Percentiles rank a stretch among this genome's conserved stretches.
phyloP scores from a whole-genome alignment of 768 basidiomycete genomes.

The Chalciporus pseudorubinellus region DNA sequence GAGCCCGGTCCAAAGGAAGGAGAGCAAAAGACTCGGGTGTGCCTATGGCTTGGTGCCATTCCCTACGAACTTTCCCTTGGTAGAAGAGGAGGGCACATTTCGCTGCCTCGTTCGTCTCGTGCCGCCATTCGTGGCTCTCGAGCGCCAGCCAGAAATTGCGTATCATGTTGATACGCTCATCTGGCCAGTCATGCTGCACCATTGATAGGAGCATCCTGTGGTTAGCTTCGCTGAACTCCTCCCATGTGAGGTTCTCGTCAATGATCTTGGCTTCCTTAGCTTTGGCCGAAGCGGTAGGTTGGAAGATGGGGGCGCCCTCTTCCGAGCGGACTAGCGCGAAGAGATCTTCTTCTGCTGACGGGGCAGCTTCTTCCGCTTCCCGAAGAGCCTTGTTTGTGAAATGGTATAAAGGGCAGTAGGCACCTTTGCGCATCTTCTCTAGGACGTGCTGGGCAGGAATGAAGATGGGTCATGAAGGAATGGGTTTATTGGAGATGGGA shows the following conservation, averaged over 20 bases:
- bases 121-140: background rate
- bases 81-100: background rate
- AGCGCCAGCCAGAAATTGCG: background rate
- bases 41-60: background rate
- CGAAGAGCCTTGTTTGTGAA: background rate
- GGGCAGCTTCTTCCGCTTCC: background rate
- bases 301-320: background rate
- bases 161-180: background rate
- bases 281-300: background rate
- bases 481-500: background rate
- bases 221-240: conserved; percentile 3
- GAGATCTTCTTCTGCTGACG: background rate
- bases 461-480: background rate
- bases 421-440: background rate
- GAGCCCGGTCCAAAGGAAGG: background rate
- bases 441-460: background rate
- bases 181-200: background rate
- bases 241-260: background rate
- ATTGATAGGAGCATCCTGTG: background rate
- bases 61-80: background rate
- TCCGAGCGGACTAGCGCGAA: background rate
- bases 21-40: background rate
- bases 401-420: background rate
- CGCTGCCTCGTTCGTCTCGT: background rate
- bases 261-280: background rate